A percentile compares a stretch with the other conserved stretches of the same genome.
phyloP scores from a whole-genome alignment of 495 filamentous ascomycete genomes.

The Penicillium maclennaniae region DNA sequence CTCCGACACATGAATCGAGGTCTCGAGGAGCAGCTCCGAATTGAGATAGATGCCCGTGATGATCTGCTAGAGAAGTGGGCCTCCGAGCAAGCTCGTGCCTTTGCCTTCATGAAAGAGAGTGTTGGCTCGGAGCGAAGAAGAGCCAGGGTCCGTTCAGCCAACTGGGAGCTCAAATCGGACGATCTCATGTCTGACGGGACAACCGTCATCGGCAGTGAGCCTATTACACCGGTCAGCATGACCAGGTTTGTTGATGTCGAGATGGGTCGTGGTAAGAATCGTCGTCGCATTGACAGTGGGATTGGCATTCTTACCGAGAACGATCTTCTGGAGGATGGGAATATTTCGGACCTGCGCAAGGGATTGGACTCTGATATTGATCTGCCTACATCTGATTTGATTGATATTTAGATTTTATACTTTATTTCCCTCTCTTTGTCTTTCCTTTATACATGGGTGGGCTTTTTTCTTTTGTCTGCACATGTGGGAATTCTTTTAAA shows the following conservation, averaged over 20 bases:
- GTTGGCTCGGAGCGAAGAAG: slow-evolving; percentile 34
- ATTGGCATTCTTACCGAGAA: slow-evolving; percentile 62
- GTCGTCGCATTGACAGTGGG: slow-evolving; percentile 56
- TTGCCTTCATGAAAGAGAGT: slow-evolving; percentile 39
- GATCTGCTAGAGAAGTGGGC: slow-evolving; percentile 38
- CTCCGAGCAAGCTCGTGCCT: slow-evolving; percentile 35
- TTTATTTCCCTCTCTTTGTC: slow-evolving; percentile 1
- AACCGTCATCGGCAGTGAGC: slow-evolving; percentile 39
- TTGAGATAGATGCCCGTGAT: slow-evolving; percentile 37
- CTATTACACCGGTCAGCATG: slow-evolving; percentile 46
- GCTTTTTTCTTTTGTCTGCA: neutral
- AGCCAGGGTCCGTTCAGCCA: slow-evolving; percentile 38
- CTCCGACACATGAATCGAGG: slow-evolving; percentile 30
- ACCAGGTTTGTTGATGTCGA: slow-evolving; percentile 46
- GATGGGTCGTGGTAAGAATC: slow-evolving; percentile 41
- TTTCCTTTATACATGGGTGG: slow-evolving; percentile 1
- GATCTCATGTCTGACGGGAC: slow-evolving; percentile 48
- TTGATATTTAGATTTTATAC: slow-evolving; percentile 6
- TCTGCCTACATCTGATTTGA: slow-evolving; percentile 16
- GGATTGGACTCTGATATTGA: slow-evolving; percentile 26
- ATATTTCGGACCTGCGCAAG: slow-evolving; percentile 14
- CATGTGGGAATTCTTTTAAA: neutral
- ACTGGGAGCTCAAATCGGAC: slow-evolving; percentile 43
- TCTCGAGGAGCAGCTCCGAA: slow-evolving; percentile 34
- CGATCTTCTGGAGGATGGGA: slow-evolving; percentile 37